These are phyloP conservation scores for Echites panduratus DNA, from an alignment of 257 asterid species.

Conservation along the genomic window DNA sequence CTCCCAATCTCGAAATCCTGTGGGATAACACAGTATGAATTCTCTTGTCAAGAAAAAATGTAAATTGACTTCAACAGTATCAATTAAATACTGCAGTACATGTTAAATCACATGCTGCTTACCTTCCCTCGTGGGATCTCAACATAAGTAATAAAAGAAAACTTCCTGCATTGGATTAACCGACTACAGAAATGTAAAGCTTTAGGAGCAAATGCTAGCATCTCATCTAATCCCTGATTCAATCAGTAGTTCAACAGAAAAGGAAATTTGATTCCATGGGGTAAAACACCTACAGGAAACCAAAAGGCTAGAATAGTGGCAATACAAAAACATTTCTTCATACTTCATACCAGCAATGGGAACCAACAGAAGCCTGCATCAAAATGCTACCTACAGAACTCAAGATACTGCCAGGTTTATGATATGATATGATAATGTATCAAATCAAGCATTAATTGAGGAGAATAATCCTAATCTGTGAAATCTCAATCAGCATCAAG, in stretches of 20 bases:
- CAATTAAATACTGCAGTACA: constrained; percentile 11
- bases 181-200: neutral
- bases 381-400: neutral
- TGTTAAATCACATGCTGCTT: neutral
- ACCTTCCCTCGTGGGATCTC: neutral
- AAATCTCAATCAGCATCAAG: neutral
- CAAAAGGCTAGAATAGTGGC: neutral
- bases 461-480: neutral
- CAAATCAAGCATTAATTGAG: neutral
- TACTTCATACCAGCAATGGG: neutral
- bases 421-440: neutral
- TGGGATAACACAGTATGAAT: constrained; percentile 19
- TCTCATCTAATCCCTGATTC: neutral
- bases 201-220: neutral
- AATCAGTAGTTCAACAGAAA: neutral
- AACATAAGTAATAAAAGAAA: constrained; percentile 4
- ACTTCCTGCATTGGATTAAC: neutral
- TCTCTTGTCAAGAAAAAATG: constrained; percentile 16
- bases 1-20: constrained; percentile 39
- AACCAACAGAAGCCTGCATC: neutral
- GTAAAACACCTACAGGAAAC: neutral
- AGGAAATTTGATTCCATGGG: neutral
- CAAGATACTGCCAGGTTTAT: neutral
- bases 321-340: neutral
- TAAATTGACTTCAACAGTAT: constrained; percentile 24